Base-by-base conservation (phyloP, 129 eudicot species). In the Lonicera japonica region DNA sequence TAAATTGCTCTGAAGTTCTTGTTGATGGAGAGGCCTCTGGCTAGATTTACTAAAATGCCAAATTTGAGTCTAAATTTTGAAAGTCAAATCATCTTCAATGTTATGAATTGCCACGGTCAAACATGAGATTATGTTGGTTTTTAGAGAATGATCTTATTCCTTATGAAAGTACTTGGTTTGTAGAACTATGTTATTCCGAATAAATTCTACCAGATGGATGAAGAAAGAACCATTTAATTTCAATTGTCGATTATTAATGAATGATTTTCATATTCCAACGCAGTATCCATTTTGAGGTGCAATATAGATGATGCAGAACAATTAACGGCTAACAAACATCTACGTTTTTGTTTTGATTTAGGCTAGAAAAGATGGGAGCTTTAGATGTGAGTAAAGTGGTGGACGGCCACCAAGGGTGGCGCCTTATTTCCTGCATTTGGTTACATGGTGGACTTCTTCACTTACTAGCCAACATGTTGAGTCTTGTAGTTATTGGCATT, bases 361-460 rank as follows among this genome's bases (percentile, higher is more conserved):
- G 97, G 82, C 50, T 90, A 66, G 80, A 77, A 73, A 84, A 86
- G 82, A 79, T 90, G 97, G 97, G 97, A 48, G 97, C 95, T 41
- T 87, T 90, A 67, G 95, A 86, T 68, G 94, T 84, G 40, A 16
- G 67, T 67, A 86, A 78, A 77, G 95, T 90, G 58, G 90, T 87
- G 17, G 60, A 90, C 36, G 19, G 57, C 59, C 85, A 90, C 72
- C 87, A 90, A 61, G 95, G 81, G 46, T 90, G 95, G 90, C 95
- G 95, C 60, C 84, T 90, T 1, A 69, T 90, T 56, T 73, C 83
- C 14, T 90, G 97, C 81, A 86, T 90, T 50, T 90, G 97, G 97
- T 77, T 90, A 58, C 97, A 90, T n/a, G 97, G 85, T 67, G 97
- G 97, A 25, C 85, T 90, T 77, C 62, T 90, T 15, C 97, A 90